Evolutionary conservation across 805 yeast genomes (phyloP).

Genomic region (Candida maris): DNA sequence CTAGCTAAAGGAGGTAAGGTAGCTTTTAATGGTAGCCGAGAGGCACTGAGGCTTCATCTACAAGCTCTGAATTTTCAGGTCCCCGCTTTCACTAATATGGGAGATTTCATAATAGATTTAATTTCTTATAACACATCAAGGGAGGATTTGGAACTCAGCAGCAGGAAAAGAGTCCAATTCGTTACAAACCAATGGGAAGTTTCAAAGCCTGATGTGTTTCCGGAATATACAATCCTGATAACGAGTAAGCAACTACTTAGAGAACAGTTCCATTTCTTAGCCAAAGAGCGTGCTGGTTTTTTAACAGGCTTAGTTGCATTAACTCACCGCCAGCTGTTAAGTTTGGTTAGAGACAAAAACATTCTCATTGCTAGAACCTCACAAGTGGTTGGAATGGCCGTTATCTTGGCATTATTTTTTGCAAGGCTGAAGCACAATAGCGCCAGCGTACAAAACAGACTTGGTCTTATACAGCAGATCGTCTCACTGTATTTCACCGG

Average conservation of each 20-base stretch:
- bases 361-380: conserved; percentile 59
- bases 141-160: conserved; percentile 36
- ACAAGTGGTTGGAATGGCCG: conserved; percentile 61
- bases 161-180: conserved; percentile 37
- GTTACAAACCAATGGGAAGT: conserved; percentile 39
- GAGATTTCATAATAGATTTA: conserved; percentile 70
- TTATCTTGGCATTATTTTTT: conserved; percentile 65
- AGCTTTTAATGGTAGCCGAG: conserved; percentile 60
- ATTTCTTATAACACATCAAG: conserved; percentile 55
- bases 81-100: conserved; percentile 62
- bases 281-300: conserved; percentile 32
- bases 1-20: conserved; percentile 72
- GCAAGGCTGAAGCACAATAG: conserved; percentile 48
- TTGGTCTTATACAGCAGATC: conserved; percentile 75
- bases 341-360: conserved; percentile 50
- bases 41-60: conserved; percentile 46
- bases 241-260: conserved; percentile 17
- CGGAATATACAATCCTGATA: conserved; percentile 4
- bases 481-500: conserved; percentile 75
- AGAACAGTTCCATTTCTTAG: conserved; percentile 25
- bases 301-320: conserved; percentile 33
- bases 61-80: conserved; percentile 46
- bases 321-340: conserved; percentile 37
- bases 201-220: background rate
- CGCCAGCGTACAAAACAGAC: conserved; percentile 58